phyloP scores from a whole-genome alignment of 306 rosid species.

The Vigna unguiculata region DNA sequence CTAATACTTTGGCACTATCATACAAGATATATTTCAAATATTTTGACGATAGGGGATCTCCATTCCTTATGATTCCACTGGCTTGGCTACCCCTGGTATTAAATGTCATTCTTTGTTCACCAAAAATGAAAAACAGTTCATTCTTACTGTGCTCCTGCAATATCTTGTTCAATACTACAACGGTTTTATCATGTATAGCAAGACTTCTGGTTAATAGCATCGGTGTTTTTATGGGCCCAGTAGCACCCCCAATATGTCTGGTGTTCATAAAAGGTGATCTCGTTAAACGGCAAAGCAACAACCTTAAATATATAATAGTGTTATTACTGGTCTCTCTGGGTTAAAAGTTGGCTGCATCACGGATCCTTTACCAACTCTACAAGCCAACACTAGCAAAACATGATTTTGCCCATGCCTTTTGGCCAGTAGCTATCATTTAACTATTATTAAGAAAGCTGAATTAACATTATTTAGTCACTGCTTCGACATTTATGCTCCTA shows the following conservation, averaged over 20 bases:
- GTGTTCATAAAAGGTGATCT: background rate
- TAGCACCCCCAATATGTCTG: slow-evolving; percentile 13
- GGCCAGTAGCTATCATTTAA: slow-evolving; percentile 8
- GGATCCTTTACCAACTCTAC: background rate
- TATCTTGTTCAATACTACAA: slow-evolving; percentile 19
- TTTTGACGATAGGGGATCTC: slow-evolving; percentile 48
- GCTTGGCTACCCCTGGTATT: slow-evolving; percentile 39
- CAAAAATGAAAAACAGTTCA: slow-evolving; percentile 20
- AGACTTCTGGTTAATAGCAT: slow-evolving; percentile 31
- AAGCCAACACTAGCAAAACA: slow-evolving; percentile 21
- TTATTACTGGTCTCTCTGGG: background rate
- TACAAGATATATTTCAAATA: slow-evolving; percentile 37
- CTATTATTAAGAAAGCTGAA: background rate
- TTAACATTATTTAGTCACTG: background rate
- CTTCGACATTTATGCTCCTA: slow-evolving; percentile 8
- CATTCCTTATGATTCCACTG: slow-evolving; percentile 38
- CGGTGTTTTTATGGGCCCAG: slow-evolving; percentile 8
- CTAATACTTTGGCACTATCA: slow-evolving; percentile 41
- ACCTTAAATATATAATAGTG: slow-evolving; percentile 2
- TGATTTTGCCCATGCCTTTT: slow-evolving; percentile 15
- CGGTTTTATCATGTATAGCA: slow-evolving; percentile 18
- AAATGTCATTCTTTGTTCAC: slow-evolving; percentile 46
- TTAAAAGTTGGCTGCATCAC: slow-evolving; percentile 21
- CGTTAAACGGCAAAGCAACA: slow-evolving; percentile 9
- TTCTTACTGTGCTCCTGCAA: slow-evolving; percentile 21